These are phyloP conservation scores for Lactarius evosmus DNA, from an alignment of 768 basidiomycete species.

Conservation along the genomic window DNA sequence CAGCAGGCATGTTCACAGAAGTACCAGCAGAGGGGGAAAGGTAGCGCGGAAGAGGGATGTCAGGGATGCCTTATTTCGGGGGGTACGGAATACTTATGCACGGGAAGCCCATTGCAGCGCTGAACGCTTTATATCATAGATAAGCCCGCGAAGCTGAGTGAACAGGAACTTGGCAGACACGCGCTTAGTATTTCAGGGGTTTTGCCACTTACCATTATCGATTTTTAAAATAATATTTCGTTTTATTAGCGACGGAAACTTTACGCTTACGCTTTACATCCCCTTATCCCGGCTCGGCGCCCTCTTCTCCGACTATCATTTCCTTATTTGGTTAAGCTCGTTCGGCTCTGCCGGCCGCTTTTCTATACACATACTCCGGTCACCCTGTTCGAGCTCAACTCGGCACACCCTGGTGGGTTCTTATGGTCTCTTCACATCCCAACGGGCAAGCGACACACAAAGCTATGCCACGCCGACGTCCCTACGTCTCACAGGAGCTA, in stretches of 20 bases:
- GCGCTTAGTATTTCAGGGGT: slow-evolving; percentile 13
- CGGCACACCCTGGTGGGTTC: neutral
- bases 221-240: neutral
- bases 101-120: slow-evolving; percentile 10
- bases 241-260: too few relatives aligned
- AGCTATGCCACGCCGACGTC: neutral
- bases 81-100: slow-evolving; percentile 16
- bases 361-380: neutral
- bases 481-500: neutral
- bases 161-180: slow-evolving; percentile 10
- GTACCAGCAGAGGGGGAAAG: slow-evolving; percentile 4
- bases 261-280: slow-evolving; percentile 6
- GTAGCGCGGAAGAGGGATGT: slow-evolving; percentile 8
- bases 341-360: slow-evolving; percentile 20
- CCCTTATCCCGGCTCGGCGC: slow-evolving; percentile 14
- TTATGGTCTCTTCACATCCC: neutral
- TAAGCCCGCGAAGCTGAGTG: slow-evolving; percentile 3
- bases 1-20: slow-evolving; percentile 25
- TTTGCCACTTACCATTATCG: slow-evolving; percentile 12
- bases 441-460: neutral
- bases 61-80: slow-evolving; percentile 20
- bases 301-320: neutral
- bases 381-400: neutral
- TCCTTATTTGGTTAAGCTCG: neutral
- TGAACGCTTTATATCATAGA: slow-evolving; percentile 23